These are phyloP conservation scores for Cercospora sp. DNA, from an alignment of 2,329 filamentous ascomycete genomes.

Conservation along the genomic window DNA sequence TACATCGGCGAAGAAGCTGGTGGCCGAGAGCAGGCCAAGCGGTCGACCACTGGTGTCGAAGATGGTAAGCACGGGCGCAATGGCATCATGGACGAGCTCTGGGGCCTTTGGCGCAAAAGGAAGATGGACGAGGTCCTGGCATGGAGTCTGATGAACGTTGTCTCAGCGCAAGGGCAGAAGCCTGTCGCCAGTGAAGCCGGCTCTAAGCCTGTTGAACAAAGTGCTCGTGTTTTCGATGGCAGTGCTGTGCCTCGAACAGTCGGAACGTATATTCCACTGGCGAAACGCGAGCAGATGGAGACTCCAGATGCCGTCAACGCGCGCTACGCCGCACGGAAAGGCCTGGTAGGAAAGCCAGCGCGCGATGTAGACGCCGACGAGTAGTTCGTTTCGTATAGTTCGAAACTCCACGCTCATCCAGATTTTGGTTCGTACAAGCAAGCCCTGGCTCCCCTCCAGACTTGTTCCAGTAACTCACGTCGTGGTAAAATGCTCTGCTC, in stretches of 20 bases:
- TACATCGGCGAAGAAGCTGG: constrained; percentile 68
- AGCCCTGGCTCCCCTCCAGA: constrained; percentile 82
- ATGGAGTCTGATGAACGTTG: constrained; percentile 68
- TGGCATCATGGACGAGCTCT: constrained; percentile 72
- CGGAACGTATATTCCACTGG: constrained; percentile 59
- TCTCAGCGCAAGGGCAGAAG: constrained; percentile 45
- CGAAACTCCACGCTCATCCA: constrained; percentile 34
- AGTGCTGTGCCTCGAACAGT: constrained; percentile 55
- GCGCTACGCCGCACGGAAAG: constrained; percentile 56
- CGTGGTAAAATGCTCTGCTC: constrained; percentile 66
- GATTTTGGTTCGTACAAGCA: constrained; percentile 74
- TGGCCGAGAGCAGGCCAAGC: constrained; percentile 38
- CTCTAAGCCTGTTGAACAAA: constrained; percentile 35
- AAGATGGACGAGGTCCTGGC: constrained; percentile 91
- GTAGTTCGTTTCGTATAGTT: constrained; percentile 11
- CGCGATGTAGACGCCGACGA: constrained; percentile 21
- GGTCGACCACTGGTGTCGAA: constrained; percentile 43
- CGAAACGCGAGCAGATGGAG: constrained; percentile 59
- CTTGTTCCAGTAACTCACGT: constrained; percentile 74
- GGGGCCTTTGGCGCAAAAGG: constrained; percentile 76
- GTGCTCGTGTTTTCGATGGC: constrained; percentile 60
- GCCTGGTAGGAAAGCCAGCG: constrained; percentile 36
- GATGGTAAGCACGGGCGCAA: constrained; percentile 64
- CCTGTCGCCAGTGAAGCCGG: not conserved
- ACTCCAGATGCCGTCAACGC: constrained; percentile 63